Conservation (phyloP, 2,329 filamentous ascomycete genomes). For the Dactylonectria estremocensis region DNA sequence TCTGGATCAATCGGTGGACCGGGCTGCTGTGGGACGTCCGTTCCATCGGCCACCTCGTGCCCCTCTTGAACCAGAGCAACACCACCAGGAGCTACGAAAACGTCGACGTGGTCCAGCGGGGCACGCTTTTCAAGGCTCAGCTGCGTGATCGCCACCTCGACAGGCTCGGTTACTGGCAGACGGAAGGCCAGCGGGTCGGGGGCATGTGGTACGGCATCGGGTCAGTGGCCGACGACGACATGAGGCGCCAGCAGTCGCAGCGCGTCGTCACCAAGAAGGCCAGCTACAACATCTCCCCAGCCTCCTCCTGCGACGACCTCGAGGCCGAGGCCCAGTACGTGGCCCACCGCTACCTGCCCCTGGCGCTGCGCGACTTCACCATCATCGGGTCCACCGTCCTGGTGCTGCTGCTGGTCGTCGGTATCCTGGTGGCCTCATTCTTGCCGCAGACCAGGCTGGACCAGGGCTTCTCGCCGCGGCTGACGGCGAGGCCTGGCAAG, state of each 20-base stretch:
- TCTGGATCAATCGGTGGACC: constrained; percentile 76
- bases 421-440: constrained; percentile 85
- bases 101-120: constrained; percentile 70
- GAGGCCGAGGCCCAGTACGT: constrained; percentile 47
- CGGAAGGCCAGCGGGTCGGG: constrained; percentile 72
- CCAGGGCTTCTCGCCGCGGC: constrained; percentile 79
- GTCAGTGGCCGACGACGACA: constrained; percentile 55
- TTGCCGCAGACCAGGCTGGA: constrained; percentile 76
- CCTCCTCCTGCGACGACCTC: constrained; percentile 49
- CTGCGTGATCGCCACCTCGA: constrained; percentile 73
- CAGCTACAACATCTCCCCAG: constrained; percentile 52
- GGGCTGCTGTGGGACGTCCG: constrained; percentile 89
- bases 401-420: constrained; percentile 74
- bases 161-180: constrained; percentile 89
- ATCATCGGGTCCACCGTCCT: constrained; percentile 77
- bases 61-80: constrained; percentile 86
- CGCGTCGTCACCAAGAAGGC: constrained; percentile 48
- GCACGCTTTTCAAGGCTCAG: constrained; percentile 67
- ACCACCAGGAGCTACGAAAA: constrained; percentile 80
- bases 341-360: constrained; percentile 78
- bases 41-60: constrained; percentile 85
- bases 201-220: constrained; percentile 87
- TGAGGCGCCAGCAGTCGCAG: constrained; percentile 42
- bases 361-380: constrained; percentile 78
- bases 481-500: constrained; percentile 72